Conservation (phyloP, 73 alveolate genomes). For the Paramecium caudatum region DNA sequence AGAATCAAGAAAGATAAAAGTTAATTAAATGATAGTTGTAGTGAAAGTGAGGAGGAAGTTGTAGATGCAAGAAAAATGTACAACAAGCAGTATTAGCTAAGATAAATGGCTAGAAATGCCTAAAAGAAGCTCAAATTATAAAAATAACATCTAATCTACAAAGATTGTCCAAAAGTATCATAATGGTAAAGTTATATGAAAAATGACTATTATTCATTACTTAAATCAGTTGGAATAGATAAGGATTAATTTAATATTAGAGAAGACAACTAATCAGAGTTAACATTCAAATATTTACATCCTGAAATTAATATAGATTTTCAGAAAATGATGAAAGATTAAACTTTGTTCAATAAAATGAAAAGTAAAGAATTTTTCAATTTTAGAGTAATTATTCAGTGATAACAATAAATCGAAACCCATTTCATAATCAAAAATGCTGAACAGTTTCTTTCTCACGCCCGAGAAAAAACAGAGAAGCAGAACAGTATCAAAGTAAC, state of each 20-base stretch:
- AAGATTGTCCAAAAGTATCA: conserved; percentile 21
- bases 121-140: background rate
- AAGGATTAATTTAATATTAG: conserved; percentile 14
- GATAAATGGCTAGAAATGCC: conserved; percentile 32
- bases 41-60: conserved; percentile 17
- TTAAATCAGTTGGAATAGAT: conserved; percentile 9
- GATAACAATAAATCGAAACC: conserved; percentile 10
- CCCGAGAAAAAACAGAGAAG: conserved; percentile 9
- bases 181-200: conserved; percentile 18
- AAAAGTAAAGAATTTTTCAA: conserved; percentile 8
- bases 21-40: background rate
- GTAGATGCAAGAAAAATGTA: conserved; percentile 16
- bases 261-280: conserved; percentile 38
- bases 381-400: conserved; percentile 27
- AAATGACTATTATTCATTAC: background rate
- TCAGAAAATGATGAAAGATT: conserved; percentile 5
- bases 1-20: background rate
- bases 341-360: conserved; percentile 28
- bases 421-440: conserved; percentile 44
- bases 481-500: background rate
- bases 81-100: background rate
- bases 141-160: conserved; percentile 13
- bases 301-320: background rate
- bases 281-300: conserved; percentile 8
- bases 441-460: conserved; percentile 41